Evolutionary conservation across 2,329 filamentous ascomycete species (phyloP).

Genomic region (Aspergillus floridensis): DNA sequence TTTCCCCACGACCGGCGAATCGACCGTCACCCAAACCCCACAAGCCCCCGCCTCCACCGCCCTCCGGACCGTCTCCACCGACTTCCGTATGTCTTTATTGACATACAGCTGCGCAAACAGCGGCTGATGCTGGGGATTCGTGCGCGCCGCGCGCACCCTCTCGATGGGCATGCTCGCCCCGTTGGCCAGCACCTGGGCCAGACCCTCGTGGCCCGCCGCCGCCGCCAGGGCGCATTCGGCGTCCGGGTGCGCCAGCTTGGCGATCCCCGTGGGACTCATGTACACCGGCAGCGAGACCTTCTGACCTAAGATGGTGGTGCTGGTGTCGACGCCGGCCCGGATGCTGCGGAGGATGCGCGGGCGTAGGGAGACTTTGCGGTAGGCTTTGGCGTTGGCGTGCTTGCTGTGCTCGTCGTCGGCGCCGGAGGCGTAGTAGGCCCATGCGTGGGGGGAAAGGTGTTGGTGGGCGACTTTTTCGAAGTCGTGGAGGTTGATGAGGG

Average conservation of each 20-base stretch:
- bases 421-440: constrained; percentile 49
- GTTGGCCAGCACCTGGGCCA: constrained; percentile 39
- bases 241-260: constrained; percentile 44
- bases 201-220: constrained; percentile 37
- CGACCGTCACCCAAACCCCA: constrained; percentile 35
- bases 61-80: constrained; percentile 24
- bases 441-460: constrained; percentile 30
- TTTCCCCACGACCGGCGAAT: constrained; percentile 34
- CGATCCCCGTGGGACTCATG: constrained; percentile 44
- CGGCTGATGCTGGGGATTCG: constrained; percentile 17
- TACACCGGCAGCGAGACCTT: constrained; percentile 40
- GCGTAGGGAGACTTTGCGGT: constrained; percentile 47
- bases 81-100: constrained; percentile 30
- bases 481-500: constrained; percentile 38
- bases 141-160: constrained; percentile 32
- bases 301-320: constrained; percentile 32
- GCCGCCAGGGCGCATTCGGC: constrained; percentile 45
- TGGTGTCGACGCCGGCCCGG: constrained; percentile 33
- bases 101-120: constrained; percentile 42
- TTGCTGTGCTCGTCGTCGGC: constrained; percentile 52
- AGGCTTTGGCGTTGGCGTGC: constrained; percentile 43
- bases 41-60: constrained; percentile 28
- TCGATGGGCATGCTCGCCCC: constrained; percentile 43
- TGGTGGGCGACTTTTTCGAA: constrained; percentile 37
- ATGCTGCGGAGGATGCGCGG: constrained; percentile 48